These are phyloP conservation scores for Ophiocordyceps camponoti-floridani DNA, from an alignment of 2,329 filamentous ascomycete genomes.

Conservation along the genomic window DNA sequence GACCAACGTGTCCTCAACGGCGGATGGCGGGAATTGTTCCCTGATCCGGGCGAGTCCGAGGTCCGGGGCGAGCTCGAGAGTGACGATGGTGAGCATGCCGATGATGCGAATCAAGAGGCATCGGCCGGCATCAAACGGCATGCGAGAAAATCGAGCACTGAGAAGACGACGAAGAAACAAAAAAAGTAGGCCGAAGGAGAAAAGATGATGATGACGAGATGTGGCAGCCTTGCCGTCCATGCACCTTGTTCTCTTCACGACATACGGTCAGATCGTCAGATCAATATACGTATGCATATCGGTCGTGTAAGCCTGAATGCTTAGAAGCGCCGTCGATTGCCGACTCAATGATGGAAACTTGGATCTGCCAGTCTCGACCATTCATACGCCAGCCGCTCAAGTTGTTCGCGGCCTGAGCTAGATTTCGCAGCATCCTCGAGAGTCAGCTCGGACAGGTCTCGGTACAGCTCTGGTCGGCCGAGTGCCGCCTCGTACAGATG, in stretches of 20 bases:
- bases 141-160: conserved; percentile 3
- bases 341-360: conserved; percentile 6
- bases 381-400: conserved; percentile 14
- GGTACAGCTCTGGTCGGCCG: conserved; percentile 10
- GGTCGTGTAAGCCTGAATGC: background rate
- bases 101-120: conserved; percentile 9
- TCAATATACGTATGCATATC: background rate
- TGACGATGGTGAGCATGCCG: conserved; percentile 15
- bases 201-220: background rate
- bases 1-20: conserved; percentile 44
- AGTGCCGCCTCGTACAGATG: conserved; percentile 10
- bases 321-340: background rate
- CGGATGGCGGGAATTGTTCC: conserved; percentile 30
- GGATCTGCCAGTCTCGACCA: conserved; percentile 14
- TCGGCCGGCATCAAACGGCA: conserved; percentile 8
- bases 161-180: conserved; percentile 8
- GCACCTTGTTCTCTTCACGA: background rate
- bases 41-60: conserved; percentile 15
- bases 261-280: no score
- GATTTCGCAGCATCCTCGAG: conserved; percentile 8
- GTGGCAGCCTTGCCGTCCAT: background rate
- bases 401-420: conserved; percentile 6
- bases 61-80: conserved; percentile 19
- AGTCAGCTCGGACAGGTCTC: conserved; percentile 11
- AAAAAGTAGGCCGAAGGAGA: conserved; percentile 7